phyloP scores from a whole-genome alignment of 2,329 filamentous ascomycete species.

The Claviceps humidiphila region DNA sequence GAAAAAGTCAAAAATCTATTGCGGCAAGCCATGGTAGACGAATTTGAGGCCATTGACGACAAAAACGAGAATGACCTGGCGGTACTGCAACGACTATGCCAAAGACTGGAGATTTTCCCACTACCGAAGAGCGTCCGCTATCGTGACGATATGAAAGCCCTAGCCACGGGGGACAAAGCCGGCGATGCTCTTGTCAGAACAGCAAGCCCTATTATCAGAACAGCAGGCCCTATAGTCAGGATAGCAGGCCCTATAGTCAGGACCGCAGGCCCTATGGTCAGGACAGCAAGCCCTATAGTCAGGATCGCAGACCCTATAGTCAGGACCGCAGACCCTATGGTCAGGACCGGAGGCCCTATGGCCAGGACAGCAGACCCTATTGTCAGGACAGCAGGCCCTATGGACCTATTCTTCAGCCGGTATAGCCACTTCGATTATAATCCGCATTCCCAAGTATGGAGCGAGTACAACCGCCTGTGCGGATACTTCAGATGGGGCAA shows the following conservation, averaged over 20 bases:
- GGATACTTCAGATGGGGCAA: not conserved
- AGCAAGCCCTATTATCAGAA: not conserved
- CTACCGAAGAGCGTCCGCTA: not conserved
- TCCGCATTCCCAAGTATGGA: not conserved
- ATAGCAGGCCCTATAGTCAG: not conserved
- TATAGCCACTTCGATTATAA: not conserved
- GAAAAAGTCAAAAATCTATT: not conserved
- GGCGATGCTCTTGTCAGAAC: not conserved
- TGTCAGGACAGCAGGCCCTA: no score
- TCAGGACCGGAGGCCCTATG: no score
- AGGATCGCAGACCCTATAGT: no score
- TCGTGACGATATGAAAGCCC: not conserved
- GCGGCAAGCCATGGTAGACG: not conserved
- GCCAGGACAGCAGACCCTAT: no score
- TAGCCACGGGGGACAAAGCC: not conserved
- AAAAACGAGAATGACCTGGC: not conserved
- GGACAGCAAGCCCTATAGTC: not conserved
- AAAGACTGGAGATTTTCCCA: not conserved
- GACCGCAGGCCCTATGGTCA: no score
- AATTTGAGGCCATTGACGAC: not conserved
- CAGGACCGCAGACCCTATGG: no score
- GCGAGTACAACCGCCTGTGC: not conserved
- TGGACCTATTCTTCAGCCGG: not conserved
- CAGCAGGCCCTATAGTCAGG: no score
- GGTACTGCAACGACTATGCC: not conserved